A percentile compares a stretch with the other conserved stretches of the same genome.
These are phyloP conservation scores for Heterobasidion parviporum DNA, from an alignment of 1,284 basidiomycete genomes.

Conservation along the genomic window DNA sequence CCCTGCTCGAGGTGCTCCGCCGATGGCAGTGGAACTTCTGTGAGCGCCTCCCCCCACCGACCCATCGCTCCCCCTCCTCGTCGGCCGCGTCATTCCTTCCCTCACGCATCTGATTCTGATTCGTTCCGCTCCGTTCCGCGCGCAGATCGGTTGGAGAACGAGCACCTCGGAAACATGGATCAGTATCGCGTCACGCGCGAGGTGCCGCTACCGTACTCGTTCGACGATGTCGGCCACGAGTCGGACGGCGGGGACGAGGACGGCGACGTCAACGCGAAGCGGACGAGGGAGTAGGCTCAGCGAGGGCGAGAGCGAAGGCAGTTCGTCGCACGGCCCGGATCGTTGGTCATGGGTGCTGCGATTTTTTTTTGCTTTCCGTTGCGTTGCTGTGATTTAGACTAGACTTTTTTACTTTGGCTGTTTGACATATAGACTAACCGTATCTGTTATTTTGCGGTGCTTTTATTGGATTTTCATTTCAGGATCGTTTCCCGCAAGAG, in stretches of 20 bases:
- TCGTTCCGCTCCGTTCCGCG: not conserved
- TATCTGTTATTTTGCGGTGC: too few relatives aligned
- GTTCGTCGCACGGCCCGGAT: too few relatives aligned
- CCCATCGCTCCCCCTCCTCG: not conserved
- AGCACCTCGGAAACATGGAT: constrained; percentile 80
- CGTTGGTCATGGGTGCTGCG: too few relatives aligned
- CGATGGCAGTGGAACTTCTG: constrained; percentile 92
- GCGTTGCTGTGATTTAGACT: too few relatives aligned
- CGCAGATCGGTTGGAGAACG: constrained; percentile 75
- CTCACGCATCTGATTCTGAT: not conserved
- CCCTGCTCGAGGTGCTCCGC: constrained; percentile 70
- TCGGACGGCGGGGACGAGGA: constrained; percentile 29
- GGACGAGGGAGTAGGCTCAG: not conserved
- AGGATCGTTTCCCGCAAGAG: too few relatives aligned
- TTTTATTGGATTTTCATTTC: too few relatives aligned
- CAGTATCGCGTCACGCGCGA: constrained; percentile 79
- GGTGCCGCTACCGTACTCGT: constrained; percentile 66
- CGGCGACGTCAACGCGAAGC: constrained; percentile 14
- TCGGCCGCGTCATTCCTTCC: constrained; percentile 5
- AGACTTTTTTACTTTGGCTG: too few relatives aligned
- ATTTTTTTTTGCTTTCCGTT: too few relatives aligned
- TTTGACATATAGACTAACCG: too few relatives aligned
- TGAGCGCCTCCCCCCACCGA: constrained; percentile 28
- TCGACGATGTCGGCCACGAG: constrained; percentile 33
- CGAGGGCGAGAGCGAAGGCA: too few relatives aligned